A percentile compares a stretch with the other conserved stretches of the same genome.
These are phyloP conservation scores for Hortiboletus campestris DNA, from an alignment of 768 basidiomycete genomes.

Conservation along the genomic window DNA sequence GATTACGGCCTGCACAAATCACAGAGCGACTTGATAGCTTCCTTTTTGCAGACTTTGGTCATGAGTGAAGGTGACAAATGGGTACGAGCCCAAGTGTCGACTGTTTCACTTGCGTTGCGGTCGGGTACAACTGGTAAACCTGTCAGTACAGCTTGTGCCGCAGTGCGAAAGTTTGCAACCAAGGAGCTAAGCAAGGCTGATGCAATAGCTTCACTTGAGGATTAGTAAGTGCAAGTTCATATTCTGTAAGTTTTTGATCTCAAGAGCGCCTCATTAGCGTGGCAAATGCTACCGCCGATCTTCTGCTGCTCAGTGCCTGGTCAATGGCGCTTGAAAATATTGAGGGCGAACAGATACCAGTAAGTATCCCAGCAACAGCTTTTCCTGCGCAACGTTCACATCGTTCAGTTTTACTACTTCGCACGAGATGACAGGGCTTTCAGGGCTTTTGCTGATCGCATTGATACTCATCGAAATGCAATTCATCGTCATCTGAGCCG, in stretches of 20 bases:
- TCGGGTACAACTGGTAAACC: constrained; percentile 69
- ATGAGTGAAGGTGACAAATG: constrained; percentile 96
- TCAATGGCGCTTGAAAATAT: constrained; percentile 57
- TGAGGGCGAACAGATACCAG: constrained; percentile 68
- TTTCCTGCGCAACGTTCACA: background rate
- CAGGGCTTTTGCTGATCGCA: constrained; percentile 55
- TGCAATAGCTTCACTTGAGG: constrained; percentile 79
- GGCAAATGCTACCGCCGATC: constrained; percentile 85
- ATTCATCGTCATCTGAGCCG: constrained; percentile 51
- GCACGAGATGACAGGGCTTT: constrained; percentile 90
- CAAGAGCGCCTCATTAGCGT: constrained; percentile 46
- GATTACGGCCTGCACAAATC: constrained; percentile 81
- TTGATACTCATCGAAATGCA: constrained; percentile 37
- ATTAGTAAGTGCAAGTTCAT: constrained; percentile 66
- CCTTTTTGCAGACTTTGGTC: constrained; percentile 90
- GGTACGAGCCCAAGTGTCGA: constrained; percentile 70
- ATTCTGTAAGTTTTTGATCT: background rate
- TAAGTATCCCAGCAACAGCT: constrained; percentile 34
- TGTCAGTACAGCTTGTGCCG: constrained; percentile 67
- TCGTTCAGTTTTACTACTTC: constrained; percentile 72
- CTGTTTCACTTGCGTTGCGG: constrained; percentile 67
- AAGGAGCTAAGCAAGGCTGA: constrained; percentile 78
- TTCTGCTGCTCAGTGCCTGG: constrained; percentile 84
- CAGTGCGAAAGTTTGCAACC: constrained; percentile 86
- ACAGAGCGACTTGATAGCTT: constrained; percentile 83